phyloP scores from a whole-genome alignment of 2,329 filamentous ascomycete genomes.

The Paramyrothecium sp. region DNA sequence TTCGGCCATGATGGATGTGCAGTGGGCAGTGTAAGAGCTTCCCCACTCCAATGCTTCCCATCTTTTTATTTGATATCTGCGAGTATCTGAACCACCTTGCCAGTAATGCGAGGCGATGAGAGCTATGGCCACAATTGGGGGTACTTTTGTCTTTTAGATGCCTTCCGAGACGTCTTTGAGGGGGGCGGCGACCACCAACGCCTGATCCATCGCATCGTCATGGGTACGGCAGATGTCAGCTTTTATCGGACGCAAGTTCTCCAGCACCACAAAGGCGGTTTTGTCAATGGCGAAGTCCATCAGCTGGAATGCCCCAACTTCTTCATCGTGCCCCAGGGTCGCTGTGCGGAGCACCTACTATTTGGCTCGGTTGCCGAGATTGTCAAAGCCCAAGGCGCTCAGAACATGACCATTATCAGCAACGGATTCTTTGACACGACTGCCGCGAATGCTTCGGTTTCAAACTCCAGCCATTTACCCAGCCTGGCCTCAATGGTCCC shows the following conservation, averaged over 20 bases:
- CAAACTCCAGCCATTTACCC: slow-evolving; percentile 1
- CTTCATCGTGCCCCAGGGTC: slow-evolving; percentile 21
- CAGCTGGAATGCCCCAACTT: slow-evolving; percentile 7
- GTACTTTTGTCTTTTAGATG: slow-evolving; percentile 21
- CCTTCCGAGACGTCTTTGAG: slow-evolving; percentile 21
- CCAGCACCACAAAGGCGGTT: not conserved
- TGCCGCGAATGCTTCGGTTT: slow-evolving; percentile 1
- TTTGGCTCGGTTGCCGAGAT: slow-evolving; percentile 7
- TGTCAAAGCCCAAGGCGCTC: not conserved
- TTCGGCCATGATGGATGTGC: slow-evolving; percentile 22
- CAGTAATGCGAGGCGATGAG: slow-evolving; percentile 22
- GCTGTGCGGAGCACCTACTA: slow-evolving; percentile 18
- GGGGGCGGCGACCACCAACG: slow-evolving; percentile 5
- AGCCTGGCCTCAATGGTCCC: not conserved
- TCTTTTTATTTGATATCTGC: not conserved
- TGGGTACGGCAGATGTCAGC: not conserved
- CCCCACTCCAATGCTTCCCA: not conserved
- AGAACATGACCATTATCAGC: not conserved
- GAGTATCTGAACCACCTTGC: not conserved
- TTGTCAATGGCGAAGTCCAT: not conserved
- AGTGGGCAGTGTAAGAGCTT: slow-evolving; percentile 16
- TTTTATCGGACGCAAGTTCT: not conserved
- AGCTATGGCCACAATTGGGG: slow-evolving; percentile 22
- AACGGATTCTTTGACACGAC: slow-evolving; percentile 3
- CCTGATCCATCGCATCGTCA: not conserved